A percentile compares a stretch with the other conserved stretches of the same genome.
These are phyloP conservation scores for Ophiostoma populinum DNA, from an alignment of 2,329 filamentous ascomycete species.

Conservation along the genomic window DNA sequence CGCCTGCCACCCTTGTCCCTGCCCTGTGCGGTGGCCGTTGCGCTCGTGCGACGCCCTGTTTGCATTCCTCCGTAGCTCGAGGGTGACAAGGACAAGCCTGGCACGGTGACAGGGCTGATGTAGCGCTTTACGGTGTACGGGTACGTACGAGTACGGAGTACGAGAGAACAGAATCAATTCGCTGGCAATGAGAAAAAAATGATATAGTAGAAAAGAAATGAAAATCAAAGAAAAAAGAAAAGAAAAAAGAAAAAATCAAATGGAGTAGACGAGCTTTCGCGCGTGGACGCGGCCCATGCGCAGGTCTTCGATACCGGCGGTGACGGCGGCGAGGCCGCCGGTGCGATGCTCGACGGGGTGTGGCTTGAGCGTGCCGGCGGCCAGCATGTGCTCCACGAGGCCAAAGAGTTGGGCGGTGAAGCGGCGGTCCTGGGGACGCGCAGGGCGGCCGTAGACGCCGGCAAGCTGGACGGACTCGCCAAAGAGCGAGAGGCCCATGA, in stretches of 20 bases:
- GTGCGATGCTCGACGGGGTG: slow-evolving; percentile 8
- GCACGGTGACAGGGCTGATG: no score
- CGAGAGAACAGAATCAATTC: no score
- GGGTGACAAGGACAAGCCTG: no score
- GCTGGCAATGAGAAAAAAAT: background rate
- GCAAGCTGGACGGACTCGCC: slow-evolving; percentile 7
- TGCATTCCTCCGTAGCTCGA: no score
- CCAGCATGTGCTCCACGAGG: slow-evolving; percentile 6
- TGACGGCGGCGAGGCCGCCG: slow-evolving; percentile 6
- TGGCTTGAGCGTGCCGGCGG: slow-evolving; percentile 6
- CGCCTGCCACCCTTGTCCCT: no score
- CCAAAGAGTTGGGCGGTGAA: slow-evolving; percentile 5
- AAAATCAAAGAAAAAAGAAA: background rate
- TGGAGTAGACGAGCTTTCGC: slow-evolving; percentile 7
- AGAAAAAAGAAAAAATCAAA: background rate
- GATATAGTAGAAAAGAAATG: background rate
- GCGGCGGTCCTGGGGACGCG: slow-evolving; percentile 8
- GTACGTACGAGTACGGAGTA: background rate
- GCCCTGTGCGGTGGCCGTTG: no score
- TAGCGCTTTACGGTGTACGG: no score
- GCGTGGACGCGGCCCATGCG: slow-evolving; percentile 8
- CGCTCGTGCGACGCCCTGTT: no score
- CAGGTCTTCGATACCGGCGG: slow-evolving; percentile 8
- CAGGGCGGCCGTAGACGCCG: slow-evolving; percentile 8
- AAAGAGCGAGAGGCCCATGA: slow-evolving; percentile 7